A percentile compares a stretch with the other conserved stretches of the same genome.
These are phyloP conservation scores for Mucor saturninus DNA, from an alignment of 371 early-diverging fungal species.

Conservation along the genomic window DNA sequence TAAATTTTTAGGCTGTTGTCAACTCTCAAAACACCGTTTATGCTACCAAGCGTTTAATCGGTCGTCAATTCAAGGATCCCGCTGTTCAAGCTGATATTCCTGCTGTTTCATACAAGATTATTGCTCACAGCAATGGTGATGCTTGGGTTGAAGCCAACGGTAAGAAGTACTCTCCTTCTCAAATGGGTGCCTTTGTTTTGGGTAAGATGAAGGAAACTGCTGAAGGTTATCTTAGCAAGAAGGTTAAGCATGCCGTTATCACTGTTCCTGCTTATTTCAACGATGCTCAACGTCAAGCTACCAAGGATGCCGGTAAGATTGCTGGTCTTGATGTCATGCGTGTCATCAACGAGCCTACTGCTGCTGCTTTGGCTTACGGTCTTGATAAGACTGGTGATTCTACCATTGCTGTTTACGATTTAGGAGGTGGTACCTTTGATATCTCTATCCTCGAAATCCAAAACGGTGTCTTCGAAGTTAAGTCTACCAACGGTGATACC, in stretches of 20 bases:
- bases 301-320: constrained; percentile 96
- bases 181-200: constrained; percentile 95
- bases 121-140: constrained; percentile 90
- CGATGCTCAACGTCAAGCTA: constrained; percentile 97
- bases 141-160: constrained; percentile 94
- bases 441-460: constrained; percentile 95
- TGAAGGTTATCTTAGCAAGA: constrained; percentile 83
- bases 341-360: constrained; percentile 98
- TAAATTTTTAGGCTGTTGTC: constrained; percentile 72
- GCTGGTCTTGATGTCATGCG: constrained; percentile 95
- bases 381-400: constrained; percentile 84
- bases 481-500: constrained; percentile 93
- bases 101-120: constrained; percentile 89
- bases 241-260: constrained; percentile 86
- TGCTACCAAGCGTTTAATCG: constrained; percentile 95
- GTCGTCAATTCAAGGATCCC: constrained; percentile 87
- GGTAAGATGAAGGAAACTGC: constrained; percentile 90
- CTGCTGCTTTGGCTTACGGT: constrained; percentile 98
- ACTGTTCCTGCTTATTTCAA: constrained; percentile 82
- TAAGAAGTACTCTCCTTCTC: constrained; percentile 94
- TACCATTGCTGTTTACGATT: constrained; percentile 94
- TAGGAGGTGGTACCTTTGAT: constrained; percentile 99
- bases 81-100: constrained; percentile 87
- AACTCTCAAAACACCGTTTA: constrained; percentile 93
- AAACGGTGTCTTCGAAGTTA: constrained; percentile 96